A percentile compares a stretch with the other conserved stretches of the same genome.
Conservation (phyloP, 345 rosid genomes). For the Salix dunnii region DNA sequence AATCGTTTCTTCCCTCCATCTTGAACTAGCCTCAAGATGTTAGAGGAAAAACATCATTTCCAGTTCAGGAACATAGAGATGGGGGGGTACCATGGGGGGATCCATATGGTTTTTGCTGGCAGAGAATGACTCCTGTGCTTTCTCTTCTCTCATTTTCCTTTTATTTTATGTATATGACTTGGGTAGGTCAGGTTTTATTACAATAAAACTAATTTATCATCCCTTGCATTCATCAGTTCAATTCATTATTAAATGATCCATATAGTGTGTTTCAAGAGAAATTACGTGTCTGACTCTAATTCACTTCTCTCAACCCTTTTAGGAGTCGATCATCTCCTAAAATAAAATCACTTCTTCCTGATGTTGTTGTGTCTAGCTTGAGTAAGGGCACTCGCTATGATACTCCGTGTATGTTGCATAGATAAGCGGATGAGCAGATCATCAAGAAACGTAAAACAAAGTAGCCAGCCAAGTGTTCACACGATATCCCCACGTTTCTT, state of each 20-base stretch:
- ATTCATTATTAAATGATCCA: neutral
- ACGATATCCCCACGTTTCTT: too few relatives aligned
- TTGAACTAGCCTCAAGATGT: slow-evolving; percentile 21
- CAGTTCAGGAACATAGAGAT: slow-evolving; percentile 1
- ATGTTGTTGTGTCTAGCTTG: too few relatives aligned
- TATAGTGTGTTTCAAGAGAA: too few relatives aligned
- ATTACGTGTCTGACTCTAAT: too few relatives aligned
- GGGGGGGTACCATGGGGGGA: neutral
- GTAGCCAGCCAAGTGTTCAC: too few relatives aligned
- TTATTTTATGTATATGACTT: slow-evolving; percentile 11
- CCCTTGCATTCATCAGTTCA: neutral
- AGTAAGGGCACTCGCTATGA: too few relatives aligned
- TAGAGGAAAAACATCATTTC: slow-evolving; percentile 35
- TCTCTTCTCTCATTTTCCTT: neutral
- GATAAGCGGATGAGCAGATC: too few relatives aligned
- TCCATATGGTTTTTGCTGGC: slow-evolving; percentile 5
- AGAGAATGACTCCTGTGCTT: slow-evolving; percentile 12
- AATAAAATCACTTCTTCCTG: too few relatives aligned
- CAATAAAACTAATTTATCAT: slow-evolving; percentile 1
- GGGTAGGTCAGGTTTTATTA: slow-evolving; percentile 2
- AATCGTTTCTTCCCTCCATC: slow-evolving; percentile 97
- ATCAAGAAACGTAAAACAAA: too few relatives aligned
- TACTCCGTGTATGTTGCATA: too few relatives aligned
- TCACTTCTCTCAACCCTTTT: too few relatives aligned
- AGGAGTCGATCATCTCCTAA: too few relatives aligned